phyloP scores from a whole-genome alignment of 176 grass and related monocot species.

The Rhynchospora breviuscula region DNA sequence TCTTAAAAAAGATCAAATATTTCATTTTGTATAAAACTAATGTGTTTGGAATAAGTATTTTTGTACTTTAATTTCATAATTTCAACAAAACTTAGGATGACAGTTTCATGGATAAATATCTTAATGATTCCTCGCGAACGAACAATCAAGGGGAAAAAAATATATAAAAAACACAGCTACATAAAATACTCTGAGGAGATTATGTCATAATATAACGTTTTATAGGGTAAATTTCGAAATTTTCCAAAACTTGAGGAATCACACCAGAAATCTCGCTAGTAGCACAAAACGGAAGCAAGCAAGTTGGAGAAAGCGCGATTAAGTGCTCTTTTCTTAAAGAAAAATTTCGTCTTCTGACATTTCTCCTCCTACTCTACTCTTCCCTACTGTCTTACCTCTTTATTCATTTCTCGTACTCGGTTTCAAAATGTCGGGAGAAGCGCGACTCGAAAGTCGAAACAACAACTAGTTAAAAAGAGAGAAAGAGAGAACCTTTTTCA shows the following conservation, averaged over 20 bases:
- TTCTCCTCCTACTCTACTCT: background rate
- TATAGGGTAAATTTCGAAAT: background rate
- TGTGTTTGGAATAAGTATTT: no score
- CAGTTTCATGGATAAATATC: background rate
- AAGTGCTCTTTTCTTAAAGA: background rate
- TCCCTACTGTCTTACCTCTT: background rate
- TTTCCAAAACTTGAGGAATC: background rate
- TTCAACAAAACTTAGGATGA: background rate
- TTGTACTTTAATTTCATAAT: no score
- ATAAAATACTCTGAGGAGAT: background rate
- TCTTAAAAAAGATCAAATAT: background rate
- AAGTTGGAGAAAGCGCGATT: background rate
- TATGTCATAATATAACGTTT: background rate
- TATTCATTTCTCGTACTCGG: background rate
- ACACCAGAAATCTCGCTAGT: conserved; percentile 8
- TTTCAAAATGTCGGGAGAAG: background rate
- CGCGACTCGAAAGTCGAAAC: conserved; percentile 16
- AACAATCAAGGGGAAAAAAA: background rate
- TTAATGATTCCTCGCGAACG: background rate
- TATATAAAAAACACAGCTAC: background rate
- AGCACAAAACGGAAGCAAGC: background rate
- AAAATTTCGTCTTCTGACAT: background rate
- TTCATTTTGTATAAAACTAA: background rate
- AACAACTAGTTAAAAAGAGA: background rate
- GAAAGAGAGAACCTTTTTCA: background rate